Percentiles rank a stretch among this genome's conserved stretches.
These are phyloP conservation scores for Glutinoglossum americanum DNA, from an alignment of 495 filamentous ascomycete species.

Conservation along the genomic window DNA sequence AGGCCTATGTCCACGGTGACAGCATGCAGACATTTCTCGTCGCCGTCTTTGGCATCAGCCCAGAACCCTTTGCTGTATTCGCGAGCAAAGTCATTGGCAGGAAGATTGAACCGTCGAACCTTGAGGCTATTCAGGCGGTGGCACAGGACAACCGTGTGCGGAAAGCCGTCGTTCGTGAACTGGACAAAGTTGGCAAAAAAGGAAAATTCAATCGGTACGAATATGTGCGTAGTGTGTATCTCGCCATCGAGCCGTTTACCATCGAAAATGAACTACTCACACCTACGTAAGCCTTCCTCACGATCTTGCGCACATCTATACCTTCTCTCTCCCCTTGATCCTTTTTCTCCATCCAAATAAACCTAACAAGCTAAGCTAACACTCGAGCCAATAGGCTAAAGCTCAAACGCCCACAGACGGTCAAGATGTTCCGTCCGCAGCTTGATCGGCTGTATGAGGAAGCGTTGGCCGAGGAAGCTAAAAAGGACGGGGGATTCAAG, in stretches of 20 bases:
- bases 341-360: neutral
- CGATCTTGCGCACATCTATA: conserved; percentile 1
- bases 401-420: conserved; percentile 79
- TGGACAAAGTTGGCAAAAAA: conserved; percentile 62
- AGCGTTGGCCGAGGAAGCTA: neutral
- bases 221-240: conserved; percentile 47
- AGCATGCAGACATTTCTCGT: conserved; percentile 65
- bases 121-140: conserved; percentile 40
- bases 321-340: neutral
- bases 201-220: conserved; percentile 83
- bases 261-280: conserved; percentile 90
- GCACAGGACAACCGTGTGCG: conserved; percentile 45
- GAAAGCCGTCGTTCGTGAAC: conserved; percentile 51
- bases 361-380: conserved; percentile 17
- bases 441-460: conserved; percentile 72
- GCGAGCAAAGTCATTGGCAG: conserved; percentile 53
- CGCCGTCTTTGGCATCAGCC: conserved; percentile 68
- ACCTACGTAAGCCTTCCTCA: conserved; percentile 56
- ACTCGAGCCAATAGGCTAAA: conserved; percentile 41
- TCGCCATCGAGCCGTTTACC: conserved; percentile 77
- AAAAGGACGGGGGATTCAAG: neutral
- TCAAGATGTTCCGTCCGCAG: conserved; percentile 48
- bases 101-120: conserved; percentile 36
- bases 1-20: conserved; percentile 84
- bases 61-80: conserved; percentile 57